Evolutionary conservation across 768 basidiomycete genomes (phyloP), one percentile per base, ranked within the genome.

Genomic region (Saitozyma podzolica): DNA sequence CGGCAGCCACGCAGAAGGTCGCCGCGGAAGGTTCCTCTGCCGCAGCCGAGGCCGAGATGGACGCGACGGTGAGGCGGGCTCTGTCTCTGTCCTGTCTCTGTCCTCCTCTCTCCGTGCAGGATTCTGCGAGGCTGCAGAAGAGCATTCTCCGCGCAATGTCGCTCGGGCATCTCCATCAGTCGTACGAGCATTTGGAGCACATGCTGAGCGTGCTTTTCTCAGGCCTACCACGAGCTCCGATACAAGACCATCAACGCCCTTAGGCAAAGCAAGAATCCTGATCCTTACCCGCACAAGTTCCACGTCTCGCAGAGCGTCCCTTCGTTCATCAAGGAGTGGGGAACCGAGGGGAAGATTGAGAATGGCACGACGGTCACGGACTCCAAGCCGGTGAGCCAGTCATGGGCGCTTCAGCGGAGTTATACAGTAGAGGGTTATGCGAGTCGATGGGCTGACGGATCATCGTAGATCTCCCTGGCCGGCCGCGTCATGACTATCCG

Each of bases 271-370:
- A 89, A 89, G 78, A 80, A 85, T 8, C 95, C 94, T 2, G 90
- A 94, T 78, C 96, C 96, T 2, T 99, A 98, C 83, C 96, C 96
- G 8, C 96, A 99, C 88, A 99, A 99, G 86, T 99, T 99, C 82
- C 80, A 95, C 69, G 94, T 97, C 19, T 83, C 88, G 60, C 83
- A 81, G 64, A 91, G 91, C 8, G 83, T 99, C 74, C 81, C 86
- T 3, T 75, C 81, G 6, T 99, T 88, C 81, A 85, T 98, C 78
- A 78, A 83, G 6, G 80, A 84, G 58, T 98, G 91, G 72, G 89
- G 90, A 37, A 20, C 70, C 8, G 89, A 91, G 54, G 90, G 88
- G 56, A 84, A 85, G 79, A 86, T 95, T 63, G 70, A 68, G 59
- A 70, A 87, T 20, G 90, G 90, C 20, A 81, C 83, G 73, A 88